Percentiles rank a stretch among this genome's conserved stretches.
Conservation (phyloP, 257 asterid species). For the Orobanche coerulescens region DNA sequence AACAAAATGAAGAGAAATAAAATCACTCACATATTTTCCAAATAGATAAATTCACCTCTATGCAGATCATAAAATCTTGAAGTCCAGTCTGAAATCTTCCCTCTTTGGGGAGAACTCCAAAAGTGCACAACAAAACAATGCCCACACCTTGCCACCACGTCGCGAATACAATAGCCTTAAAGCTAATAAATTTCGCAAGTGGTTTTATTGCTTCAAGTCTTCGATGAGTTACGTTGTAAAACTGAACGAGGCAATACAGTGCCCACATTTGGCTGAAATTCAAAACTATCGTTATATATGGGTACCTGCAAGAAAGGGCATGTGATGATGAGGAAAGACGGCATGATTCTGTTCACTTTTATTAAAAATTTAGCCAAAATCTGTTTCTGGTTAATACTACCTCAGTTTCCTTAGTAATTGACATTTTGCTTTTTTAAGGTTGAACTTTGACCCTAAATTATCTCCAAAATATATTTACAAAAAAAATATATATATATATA, state of each 20-base stretch:
- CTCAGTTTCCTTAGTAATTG: too few species aligned
- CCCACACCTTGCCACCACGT: conserved; percentile 99
- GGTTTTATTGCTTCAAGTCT: conserved; percentile 71
- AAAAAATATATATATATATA: too few species aligned
- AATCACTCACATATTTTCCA: too few species aligned
- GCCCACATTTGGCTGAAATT: conserved; percentile 99
- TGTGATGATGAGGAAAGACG: not conserved
- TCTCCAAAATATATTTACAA: too few species aligned
- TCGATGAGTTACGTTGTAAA: conserved; percentile 73
- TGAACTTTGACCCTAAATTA: too few species aligned
- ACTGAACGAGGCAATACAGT: conserved; percentile 74
- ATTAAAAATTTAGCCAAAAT: not conserved
- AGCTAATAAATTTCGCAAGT: conserved; percentile 94
- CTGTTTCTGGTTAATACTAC: not conserved
- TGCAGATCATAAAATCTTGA: conserved; percentile 82
- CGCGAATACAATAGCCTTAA: conserved; percentile 92
- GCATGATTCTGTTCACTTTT: not conserved
- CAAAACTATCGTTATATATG: conserved; percentile 61
- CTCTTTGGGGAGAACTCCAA: conserved; percentile 50
- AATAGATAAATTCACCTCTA: conserved; percentile 44
- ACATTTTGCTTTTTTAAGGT: too few species aligned
- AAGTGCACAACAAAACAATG: conserved; percentile 58
- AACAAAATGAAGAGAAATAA: too few species aligned
- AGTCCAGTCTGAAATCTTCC: conserved; percentile 59
- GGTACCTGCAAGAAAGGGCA: conserved; percentile 54